Evolutionary conservation across 768 basidiomycete genomes (phyloP), one percentile per base, ranked within the genome.

Genomic region (Pholiota microspora): DNA sequence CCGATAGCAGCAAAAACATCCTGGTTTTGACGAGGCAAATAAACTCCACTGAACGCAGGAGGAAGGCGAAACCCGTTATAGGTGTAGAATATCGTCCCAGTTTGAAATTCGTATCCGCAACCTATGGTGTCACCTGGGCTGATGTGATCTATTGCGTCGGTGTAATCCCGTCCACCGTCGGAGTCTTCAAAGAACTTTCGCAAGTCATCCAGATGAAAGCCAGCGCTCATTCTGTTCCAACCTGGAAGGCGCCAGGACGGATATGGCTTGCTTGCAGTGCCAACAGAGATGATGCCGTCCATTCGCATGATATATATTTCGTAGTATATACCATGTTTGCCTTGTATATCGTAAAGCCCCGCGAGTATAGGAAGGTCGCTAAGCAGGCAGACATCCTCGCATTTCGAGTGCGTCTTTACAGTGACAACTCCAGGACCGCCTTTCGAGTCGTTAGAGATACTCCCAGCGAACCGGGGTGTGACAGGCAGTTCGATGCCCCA

Each of bases 171-270:
- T 9, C 86, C 86, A 15, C 86, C 86, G 44, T 81, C 73, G 1
- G 83, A 70, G 61, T 86, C 84, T 60, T 87, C 85, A 55, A 83
- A 88, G 74, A 88, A 88, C 67, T 87, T 88, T 64, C 83, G 78
- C 63, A 85, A 71, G 68, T 88, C 86, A 63, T 88, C 87, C 29
- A 88, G 76, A 59, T 88, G 86, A 24, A 86, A 70, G 1, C 78
- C 86, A 1, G 81, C 81, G 51, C 85, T 86, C 36, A 79, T 71
- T 45, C 86, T 71, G 62, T 89, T 84, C 87, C 87, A 88, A 2
- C 86, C 86, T 35, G 87, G 87, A 38, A 86, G 73, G 16, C 86
- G 77, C 74, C 81, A 87, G 1, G 69, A 67, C 0, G 86, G 87
- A 59, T 87, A 87, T 2, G 87, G 86, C 15, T 73, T 73, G 61